Evolutionary conservation across 1,139 yeast species (phyloP), one percentile per base, ranked within the genome.

Genomic region (Suhomyces wounanorum): DNA sequence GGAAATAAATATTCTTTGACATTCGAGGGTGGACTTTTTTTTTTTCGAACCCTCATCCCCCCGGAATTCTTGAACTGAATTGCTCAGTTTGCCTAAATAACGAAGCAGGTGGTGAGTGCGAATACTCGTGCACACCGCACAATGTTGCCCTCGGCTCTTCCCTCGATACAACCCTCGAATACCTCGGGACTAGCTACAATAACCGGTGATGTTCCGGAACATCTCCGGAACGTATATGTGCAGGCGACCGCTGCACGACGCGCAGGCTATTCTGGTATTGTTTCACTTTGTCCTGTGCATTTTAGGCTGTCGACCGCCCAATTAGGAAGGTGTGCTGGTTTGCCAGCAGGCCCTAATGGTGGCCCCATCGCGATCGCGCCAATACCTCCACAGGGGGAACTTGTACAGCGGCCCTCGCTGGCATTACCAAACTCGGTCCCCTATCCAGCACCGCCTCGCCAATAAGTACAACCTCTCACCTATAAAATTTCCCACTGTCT

Each of bases 201-300:
- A 7, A 10, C 18, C 37, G 18, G 37, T 2, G 11, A 14, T 16
- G 13, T 31, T 31, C 36, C 16, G 36, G 36, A 2, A 31, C 17
- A 31, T 31, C 17, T n/a, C 10, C 13, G 3, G 28, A 13, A 21
- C 18, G 38, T 35, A 3, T 41, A 4, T 31, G 25, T 41, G 37
- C 25, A 41, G 28, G 17, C 21, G 37, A 16, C 13, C n/a, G 33
- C 25, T 38, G 43, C 43, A 45, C 41, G 38, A 45, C 48, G 48
- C 48, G 48, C 43, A 45, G 39, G 13, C 25, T 16, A 16, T 30
- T n/a, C 30, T 13, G 17, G 25, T 3, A 40, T 45, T 31, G 44
- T 45, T 40, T 33, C 40, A 40, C 21, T 23, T 16, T 39, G 43
- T 45, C 35, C 17, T 41, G n/a, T 40, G 44, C 44, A 40, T 37